A percentile compares a stretch with the other conserved stretches of the same genome.
Conservation (phyloP, 2,329 filamentous ascomycete genomes). For the Fusarium compactum region DNA sequence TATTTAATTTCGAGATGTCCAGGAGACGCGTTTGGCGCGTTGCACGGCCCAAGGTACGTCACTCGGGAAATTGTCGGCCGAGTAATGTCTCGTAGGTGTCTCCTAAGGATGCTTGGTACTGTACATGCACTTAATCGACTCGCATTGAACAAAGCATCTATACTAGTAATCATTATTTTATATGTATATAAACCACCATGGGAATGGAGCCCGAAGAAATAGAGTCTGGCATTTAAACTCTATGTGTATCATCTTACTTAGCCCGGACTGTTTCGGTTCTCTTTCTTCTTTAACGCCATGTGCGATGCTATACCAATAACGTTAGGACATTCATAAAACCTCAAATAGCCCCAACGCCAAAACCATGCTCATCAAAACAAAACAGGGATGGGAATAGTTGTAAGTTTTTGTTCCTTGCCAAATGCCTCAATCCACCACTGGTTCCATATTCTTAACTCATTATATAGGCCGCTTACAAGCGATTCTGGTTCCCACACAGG, state of each 20-base stretch:
- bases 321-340: slow-evolving; percentile 14
- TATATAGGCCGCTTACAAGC: slow-evolving; percentile 50
- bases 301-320: slow-evolving; percentile 11
- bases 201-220: not conserved
- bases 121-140: not conserved
- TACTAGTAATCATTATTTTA: not conserved
- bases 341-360: slow-evolving; percentile 35
- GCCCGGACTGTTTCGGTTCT: not conserved
- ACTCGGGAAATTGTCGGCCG: slow-evolving; percentile 45
- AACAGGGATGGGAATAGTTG: slow-evolving; percentile 23
- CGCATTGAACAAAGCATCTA: not conserved
- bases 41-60: slow-evolving; percentile 40
- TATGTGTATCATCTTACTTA: not conserved
- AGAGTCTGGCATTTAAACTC: not conserved
- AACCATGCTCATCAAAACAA: slow-evolving; percentile 47
- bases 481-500: slow-evolving; percentile 50
- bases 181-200: not conserved
- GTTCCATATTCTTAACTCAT: slow-evolving; percentile 51
- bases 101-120: not conserved
- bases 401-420: slow-evolving; percentile 2
- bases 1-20: slow-evolving; percentile 7
- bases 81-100: not conserved
- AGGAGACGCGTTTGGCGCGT: slow-evolving; percentile 50
- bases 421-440: slow-evolving; percentile 49
- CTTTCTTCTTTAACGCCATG: slow-evolving; percentile 15